Percentiles rank a stretch among this genome's conserved stretches.
Evolutionary conservation across 2,329 filamentous ascomycete genomes (phyloP).

Genomic region (Davidsoniella neocaledoniae): DNA sequence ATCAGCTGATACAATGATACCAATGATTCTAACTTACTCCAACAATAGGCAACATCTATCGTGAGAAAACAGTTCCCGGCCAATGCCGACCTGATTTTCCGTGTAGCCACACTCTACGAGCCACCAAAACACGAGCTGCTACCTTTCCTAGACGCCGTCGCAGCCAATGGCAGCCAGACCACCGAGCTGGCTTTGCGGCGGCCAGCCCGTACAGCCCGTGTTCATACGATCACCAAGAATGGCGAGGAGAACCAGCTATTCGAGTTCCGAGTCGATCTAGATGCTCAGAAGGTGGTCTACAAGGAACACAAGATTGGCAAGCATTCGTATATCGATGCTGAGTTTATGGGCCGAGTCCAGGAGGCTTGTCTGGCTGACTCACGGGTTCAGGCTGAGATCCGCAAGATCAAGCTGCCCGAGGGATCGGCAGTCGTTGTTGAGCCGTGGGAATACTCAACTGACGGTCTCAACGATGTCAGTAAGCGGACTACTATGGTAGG

Average conservation of each 20-base stretch:
- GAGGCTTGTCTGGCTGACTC: constrained; percentile 27
- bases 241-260: constrained; percentile 15
- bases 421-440: constrained; percentile 31
- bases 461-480: constrained; percentile 34
- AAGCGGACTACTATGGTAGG: constrained; percentile 31
- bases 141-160: constrained; percentile 26
- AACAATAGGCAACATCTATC: constrained; percentile 1
- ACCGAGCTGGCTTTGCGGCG: constrained; percentile 14
- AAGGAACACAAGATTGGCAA: constrained; percentile 23
- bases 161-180: background rate
- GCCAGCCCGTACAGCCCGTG: constrained; percentile 23
- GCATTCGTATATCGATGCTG: constrained; percentile 30
- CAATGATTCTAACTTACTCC: background rate
- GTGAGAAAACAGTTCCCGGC: constrained; percentile 11
- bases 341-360: constrained; percentile 31
- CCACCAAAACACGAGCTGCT: constrained; percentile 32
- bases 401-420: constrained; percentile 25
- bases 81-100: constrained; percentile 22
- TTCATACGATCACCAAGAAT: constrained; percentile 21
- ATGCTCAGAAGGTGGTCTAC: constrained; percentile 14
- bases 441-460: constrained; percentile 38
- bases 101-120: constrained; percentile 33
- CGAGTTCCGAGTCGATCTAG: constrained; percentile 22
- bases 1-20: too few species aligned
- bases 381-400: constrained; percentile 26